Conservation (phyloP, 768 basidiomycete genomes). For the Clitopilus passeckerianus region DNA sequence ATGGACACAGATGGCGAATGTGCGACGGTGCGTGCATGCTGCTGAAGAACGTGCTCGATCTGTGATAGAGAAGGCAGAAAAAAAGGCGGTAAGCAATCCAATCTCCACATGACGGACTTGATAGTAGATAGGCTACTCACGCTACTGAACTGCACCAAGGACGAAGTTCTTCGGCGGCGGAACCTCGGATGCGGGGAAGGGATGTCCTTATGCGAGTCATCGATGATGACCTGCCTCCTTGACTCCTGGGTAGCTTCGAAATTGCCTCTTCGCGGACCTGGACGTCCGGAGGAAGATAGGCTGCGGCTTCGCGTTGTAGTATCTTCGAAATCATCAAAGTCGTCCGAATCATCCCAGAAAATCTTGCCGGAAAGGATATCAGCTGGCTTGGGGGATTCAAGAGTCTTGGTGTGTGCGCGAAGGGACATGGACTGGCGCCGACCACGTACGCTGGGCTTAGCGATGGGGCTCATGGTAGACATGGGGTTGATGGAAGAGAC, state of each 20-base stretch:
- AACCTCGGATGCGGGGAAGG: slow-evolving; percentile 50
- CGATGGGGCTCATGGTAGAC: slow-evolving; percentile 63
- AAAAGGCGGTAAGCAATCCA: slow-evolving; percentile 5
- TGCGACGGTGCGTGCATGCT: slow-evolving; percentile 24
- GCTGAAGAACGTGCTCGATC: slow-evolving; percentile 32
- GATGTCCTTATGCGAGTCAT: slow-evolving; percentile 35
- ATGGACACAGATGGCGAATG: slow-evolving; percentile 16
- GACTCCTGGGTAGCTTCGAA: slow-evolving; percentile 31
- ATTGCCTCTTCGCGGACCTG: slow-evolving; percentile 32
- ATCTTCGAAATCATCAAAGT: slow-evolving; percentile 30
- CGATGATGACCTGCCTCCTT: slow-evolving; percentile 40
- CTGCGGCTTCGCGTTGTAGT: slow-evolving; percentile 14
- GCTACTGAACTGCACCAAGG: slow-evolving; percentile 25
- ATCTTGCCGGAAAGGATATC: slow-evolving; percentile 65
- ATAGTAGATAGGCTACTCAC: slow-evolving; percentile 20
- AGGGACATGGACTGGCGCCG: slow-evolving; percentile 22
- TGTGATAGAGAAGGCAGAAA: slow-evolving; percentile 11
- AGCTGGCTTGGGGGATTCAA: slow-evolving; percentile 50
- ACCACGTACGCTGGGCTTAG: slow-evolving; percentile 36
- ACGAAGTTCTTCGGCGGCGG: slow-evolving; percentile 21
- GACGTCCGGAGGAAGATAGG: slow-evolving; percentile 19
- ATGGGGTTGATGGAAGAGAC: slow-evolving; percentile 68
- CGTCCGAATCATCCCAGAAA: slow-evolving; percentile 44
- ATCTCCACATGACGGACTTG: not conserved
- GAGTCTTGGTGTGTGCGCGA: slow-evolving; percentile 3